Evolutionary conservation across 495 filamentous ascomycete genomes (phyloP), one percentile per base, ranked within the genome.

Genomic region (Lineolata rhizophorae): DNA sequence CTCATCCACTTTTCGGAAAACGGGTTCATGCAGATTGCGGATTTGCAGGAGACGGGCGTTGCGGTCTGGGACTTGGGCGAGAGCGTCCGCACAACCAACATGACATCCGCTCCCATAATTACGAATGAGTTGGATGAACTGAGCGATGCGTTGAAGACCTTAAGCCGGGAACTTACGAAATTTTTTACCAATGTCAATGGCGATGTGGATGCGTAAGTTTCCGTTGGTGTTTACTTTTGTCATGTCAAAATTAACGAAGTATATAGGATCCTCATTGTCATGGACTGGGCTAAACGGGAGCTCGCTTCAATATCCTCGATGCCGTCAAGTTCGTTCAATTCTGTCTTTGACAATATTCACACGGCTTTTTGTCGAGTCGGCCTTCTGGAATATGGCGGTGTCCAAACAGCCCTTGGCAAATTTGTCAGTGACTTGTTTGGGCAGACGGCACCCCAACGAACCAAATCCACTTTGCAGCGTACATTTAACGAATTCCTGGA

Each of bases 151-250:
- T 60, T 93, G 16, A 87, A 84, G 48, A 71, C 65, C 1, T 60
- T 93, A 1, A 73, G 76, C 2, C 59, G 80, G 8, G 81, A 90
- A 43, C 56, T 92, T 15, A 85, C 76, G 4, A 68, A 68, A 40
- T 93, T 93, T 53, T 92, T 92, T 44, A 74, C 81, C 20, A 79
- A 80, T 36, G 80, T 93, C 10, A 78, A 93, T 47, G 78, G 80
- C 9, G 83, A 93, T 42, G 75, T 93, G 38, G 83, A 92, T 47
- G 71, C 57, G 63, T 67, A 50, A 36, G 51, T 41, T 30, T n/a
- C n/a, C n/a, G n/a, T n/a, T n/a, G n/a, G n/a, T n/a, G n/a, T n/a
- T n/a, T n/a, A n/a, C n/a, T n/a, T n/a, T n/a, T n/a, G n/a, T n/a
- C n/a, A 35, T 10, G 5, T 9, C 35, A 9, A 5, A 35, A 31